Evolutionary conservation across 1,139 yeast genomes (phyloP).

Genomic region (Geotrichum restrictum): DNA sequence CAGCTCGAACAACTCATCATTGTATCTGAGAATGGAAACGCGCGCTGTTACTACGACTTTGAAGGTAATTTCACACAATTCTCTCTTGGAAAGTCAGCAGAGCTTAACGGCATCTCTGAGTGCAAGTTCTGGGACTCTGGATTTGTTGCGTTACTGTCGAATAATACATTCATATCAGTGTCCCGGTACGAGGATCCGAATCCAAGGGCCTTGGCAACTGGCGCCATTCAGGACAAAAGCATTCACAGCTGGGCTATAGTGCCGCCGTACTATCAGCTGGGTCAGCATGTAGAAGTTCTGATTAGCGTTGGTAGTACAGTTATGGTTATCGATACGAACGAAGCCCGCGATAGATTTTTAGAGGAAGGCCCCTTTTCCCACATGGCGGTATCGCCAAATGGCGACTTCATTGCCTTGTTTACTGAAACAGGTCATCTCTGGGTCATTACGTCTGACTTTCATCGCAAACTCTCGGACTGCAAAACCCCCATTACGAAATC

Average conservation of each 20-base stretch:
- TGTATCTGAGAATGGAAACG: constrained; percentile 56
- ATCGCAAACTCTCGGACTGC: constrained; percentile 51
- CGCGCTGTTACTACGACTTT: constrained; percentile 64
- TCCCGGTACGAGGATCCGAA: constrained; percentile 36
- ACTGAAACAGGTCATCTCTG: constrained; percentile 47
- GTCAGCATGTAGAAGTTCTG: constrained; percentile 37
- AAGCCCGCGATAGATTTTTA: constrained; percentile 27
- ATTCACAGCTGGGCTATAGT: constrained; percentile 37
- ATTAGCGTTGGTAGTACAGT: constrained; percentile 31
- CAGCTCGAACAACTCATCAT: constrained; percentile 58
- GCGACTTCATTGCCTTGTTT: constrained; percentile 56
- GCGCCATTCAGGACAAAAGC: constrained; percentile 16
- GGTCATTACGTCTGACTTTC: constrained; percentile 52
- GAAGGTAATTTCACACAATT: constrained; percentile 62
- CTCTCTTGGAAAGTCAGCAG: constrained; percentile 41
- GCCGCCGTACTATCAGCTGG: constrained; percentile 35
- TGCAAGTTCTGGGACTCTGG: constrained; percentile 40
- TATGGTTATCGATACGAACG: constrained; percentile 31
- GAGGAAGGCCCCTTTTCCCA: constrained; percentile 58
- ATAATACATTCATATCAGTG: constrained; percentile 40
- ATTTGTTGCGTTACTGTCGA: constrained; percentile 39
- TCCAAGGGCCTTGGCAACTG: constrained; percentile 30
- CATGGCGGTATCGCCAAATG: constrained; percentile 57
- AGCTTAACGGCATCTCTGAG: constrained; percentile 40
- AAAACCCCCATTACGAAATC: constrained; percentile 40